A percentile compares a stretch with the other conserved stretches of the same genome.
Conservation (phyloP, 768 basidiomycete species). For the Filobasidium floriforme region DNA sequence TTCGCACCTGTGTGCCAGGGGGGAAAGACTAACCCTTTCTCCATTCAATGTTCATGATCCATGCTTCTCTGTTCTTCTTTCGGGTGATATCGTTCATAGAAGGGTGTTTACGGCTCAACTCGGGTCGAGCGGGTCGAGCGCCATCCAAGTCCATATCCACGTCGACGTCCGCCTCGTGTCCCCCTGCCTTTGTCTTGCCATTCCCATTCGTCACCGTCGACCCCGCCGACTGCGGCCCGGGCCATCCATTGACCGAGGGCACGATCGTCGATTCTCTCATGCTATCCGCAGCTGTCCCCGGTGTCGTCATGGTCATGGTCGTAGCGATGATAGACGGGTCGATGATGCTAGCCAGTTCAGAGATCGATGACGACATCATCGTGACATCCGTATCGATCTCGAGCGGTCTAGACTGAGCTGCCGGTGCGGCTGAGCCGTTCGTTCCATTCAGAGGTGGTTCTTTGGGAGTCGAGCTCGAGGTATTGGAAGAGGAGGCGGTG, state of each 20-base stretch:
- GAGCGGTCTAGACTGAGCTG: too few species aligned
- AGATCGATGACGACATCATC: constrained; percentile 5
- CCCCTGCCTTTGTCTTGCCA: neutral
- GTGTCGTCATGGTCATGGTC: neutral
- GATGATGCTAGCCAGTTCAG: constrained; percentile 1
- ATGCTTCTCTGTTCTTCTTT: neutral
- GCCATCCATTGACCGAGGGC: neutral
- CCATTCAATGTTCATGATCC: constrained; percentile 18
- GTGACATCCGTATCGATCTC: neutral
- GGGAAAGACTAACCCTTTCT: constrained; percentile 17
- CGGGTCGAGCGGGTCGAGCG: too few species aligned
- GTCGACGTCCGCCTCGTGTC: neutral
- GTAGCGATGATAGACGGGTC: neutral
- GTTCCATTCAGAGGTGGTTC: too few species aligned
- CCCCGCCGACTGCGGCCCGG: neutral
- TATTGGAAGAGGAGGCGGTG: neutral
- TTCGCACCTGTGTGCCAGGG: too few species aligned
- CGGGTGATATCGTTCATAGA: too few species aligned
- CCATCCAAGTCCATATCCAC: neutral
- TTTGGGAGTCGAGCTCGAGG: neutral
- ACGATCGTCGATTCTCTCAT: neutral
- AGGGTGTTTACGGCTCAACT: too few species aligned
- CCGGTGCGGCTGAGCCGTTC: too few species aligned
- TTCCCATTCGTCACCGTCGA: neutral
- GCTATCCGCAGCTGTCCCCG: neutral